Conservation (phyloP, 305 asterid species). For the Solanum aculeatissimum region DNA sequence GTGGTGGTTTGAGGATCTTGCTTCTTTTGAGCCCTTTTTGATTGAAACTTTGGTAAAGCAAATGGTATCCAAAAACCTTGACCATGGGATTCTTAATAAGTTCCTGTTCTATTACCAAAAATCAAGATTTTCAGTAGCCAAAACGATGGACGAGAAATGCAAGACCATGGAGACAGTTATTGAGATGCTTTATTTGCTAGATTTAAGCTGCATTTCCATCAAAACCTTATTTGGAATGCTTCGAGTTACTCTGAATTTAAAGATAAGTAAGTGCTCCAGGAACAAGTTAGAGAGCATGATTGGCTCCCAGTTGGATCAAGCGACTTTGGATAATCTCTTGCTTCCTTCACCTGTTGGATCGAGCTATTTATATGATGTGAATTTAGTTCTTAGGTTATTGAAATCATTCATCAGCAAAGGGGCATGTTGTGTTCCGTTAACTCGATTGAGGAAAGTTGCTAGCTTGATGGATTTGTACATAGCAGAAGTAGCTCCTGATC, state of each 20-base stretch:
- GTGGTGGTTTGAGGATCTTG: conserved; percentile 86
- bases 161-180: conserved; percentile 33
- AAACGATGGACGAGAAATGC: conserved; percentile 21
- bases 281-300: conserved; percentile 53
- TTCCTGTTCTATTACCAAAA: conserved; percentile 66
- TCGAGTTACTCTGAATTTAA: conserved; percentile 28
- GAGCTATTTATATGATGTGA: conserved; percentile 54
- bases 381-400: conserved; percentile 51
- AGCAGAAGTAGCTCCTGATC: conserved; percentile 84
- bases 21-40: conserved; percentile 12
- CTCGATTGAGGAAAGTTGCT: conserved; percentile 49
- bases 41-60: conserved; percentile 26
- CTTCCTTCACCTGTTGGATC: conserved; percentile 46
- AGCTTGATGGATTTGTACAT: conserved; percentile 52
- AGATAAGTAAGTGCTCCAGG: conserved; percentile 26
- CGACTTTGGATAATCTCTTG: conserved; percentile 57
- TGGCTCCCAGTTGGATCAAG: conserved; percentile 54
- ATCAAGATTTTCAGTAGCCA: conserved; percentile 28
- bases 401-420: conserved; percentile 51
- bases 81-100: conserved; percentile 37
- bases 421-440: conserved; percentile 48
- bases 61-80: conserved; percentile 39
- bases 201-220: conserved; percentile 31
- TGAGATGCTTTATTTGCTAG: conserved; percentile 50
- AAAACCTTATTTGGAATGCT: conserved; percentile 57